A percentile compares a stretch with the other conserved stretches of the same genome.
Conservation (phyloP, 305 asterid species). For the Nicotiana rustica region DNA sequence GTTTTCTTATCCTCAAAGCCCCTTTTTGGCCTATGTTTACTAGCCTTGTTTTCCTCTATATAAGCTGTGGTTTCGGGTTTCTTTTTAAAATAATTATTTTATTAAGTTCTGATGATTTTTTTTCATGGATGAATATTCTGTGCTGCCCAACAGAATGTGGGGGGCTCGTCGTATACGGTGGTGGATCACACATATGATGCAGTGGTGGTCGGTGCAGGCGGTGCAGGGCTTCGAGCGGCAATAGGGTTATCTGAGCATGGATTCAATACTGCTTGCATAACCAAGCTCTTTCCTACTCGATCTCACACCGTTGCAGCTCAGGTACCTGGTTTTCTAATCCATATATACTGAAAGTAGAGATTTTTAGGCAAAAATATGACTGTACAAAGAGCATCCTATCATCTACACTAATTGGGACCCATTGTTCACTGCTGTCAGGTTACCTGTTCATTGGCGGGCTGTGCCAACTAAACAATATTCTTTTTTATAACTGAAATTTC, state of each 20-base stretch:
- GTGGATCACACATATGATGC: conserved; percentile 99
- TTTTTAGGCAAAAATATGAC: not conserved
- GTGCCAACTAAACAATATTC: not conserved
- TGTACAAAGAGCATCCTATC: not conserved
- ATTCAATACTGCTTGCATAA: conserved; percentile 97
- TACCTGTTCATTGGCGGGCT: not conserved
- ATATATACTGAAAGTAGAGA: not conserved
- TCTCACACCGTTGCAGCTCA: conserved; percentile 99
- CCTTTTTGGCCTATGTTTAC: conserved; percentile 16
- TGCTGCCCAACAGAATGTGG: conserved; percentile 57
- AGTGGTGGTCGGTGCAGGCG: conserved; percentile 99
- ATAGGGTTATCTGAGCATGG: conserved; percentile 99
- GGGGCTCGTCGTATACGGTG: conserved; percentile 73
- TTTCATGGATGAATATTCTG: not conserved
- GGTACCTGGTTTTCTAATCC: conserved; percentile 47
- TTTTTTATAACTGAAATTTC: not conserved
- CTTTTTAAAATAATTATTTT: not conserved
- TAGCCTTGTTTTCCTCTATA: not conserved
- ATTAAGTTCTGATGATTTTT: not conserved
- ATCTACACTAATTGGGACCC: conserved; percentile 3
- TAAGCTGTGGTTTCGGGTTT: not conserved
- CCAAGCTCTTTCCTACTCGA: conserved; percentile 97
- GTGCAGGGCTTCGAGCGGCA: conserved; percentile 98
- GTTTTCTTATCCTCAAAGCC: not conserved
- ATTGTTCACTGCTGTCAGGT: not conserved